These are phyloP conservation scores for Lolium perenne DNA, from an alignment of 176 grass and related monocot species.

Conservation along the genomic window DNA sequence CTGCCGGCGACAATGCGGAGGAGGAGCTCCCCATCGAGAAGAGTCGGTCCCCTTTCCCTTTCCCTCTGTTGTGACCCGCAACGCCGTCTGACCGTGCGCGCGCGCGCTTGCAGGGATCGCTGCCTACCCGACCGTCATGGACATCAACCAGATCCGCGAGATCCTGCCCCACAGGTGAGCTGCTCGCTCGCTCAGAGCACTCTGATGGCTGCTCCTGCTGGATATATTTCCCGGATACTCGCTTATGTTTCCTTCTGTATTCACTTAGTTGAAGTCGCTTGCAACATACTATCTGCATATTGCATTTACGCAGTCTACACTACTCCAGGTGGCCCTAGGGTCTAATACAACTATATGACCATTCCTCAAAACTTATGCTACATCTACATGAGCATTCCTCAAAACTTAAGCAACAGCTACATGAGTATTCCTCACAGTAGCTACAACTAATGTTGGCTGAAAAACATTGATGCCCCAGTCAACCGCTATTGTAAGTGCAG, in stretches of 20 bases:
- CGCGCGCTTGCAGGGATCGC: conserved; percentile 38
- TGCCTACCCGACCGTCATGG: conserved; percentile 55
- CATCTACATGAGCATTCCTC: no score
- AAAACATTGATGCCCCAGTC: no score
- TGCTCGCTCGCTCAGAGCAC: background rate
- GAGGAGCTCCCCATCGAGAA: conserved; percentile 71
- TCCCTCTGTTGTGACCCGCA: background rate
- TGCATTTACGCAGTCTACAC: background rate
- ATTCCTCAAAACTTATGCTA: background rate
- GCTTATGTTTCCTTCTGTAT: background rate
- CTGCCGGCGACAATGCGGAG: conserved; percentile 17
- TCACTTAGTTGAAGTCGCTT: background rate
- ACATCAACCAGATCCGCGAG: conserved; percentile 67
- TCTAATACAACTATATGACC: background rate
- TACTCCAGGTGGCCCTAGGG: background rate
- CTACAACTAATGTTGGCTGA: no score
- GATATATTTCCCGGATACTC: background rate
- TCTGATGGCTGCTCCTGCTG: background rate
- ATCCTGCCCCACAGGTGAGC: conserved; percentile 61
- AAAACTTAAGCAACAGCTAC: no score
- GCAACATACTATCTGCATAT: background rate
- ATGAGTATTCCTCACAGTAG: no score
- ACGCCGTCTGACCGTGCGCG: background rate
- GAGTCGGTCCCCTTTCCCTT: conserved; percentile 42
- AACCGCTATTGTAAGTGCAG: no score